Evolutionary conservation across 2,329 filamentous ascomycete genomes (phyloP), one percentile per base, ranked within the genome.

Genomic region (Cercospora sesami): DNA sequence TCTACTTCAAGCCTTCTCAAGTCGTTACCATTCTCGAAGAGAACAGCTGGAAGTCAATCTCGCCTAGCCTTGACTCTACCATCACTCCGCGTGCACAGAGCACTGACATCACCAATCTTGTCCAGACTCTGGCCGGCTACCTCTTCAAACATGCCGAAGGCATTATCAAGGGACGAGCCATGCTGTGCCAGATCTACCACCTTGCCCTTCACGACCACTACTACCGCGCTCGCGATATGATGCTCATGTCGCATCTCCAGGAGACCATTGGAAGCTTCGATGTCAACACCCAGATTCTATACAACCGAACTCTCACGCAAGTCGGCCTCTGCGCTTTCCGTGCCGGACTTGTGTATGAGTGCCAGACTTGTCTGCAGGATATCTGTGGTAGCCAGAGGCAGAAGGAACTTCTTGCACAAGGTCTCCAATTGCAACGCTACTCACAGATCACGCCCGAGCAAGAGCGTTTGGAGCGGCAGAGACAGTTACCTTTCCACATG

Each of bases 111-210:
- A 83, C 87, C 69, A 84, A 86, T 63, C 88, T 99, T 57, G 90
- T 99, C 76, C 90, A 93, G 79, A 89, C 90, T 39, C 90, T 99
- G 63, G 97, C 93, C 88, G 93, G 91, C 80, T 97, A 97, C 81
- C 90, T 99, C 55, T 99, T 98, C 86, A 86, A 88, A 80, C 86
- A 97, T 84, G 96, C 93, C 80, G 94, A 97, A 78, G 94, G 94
- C 74, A 98, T 99, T 76, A 94, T 97, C 77, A 91, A 94, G 73
- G 96, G 94, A 68, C 90, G 95, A 68, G 94, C 95, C 57, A 98
- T 99, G 94, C 87, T 99, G 70, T 97, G 93, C 86, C 93, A 98
- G 83, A 95, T 99, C 71, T 99, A 99, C 85, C 97, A 97, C 89
- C 86, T 97, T 75, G 95, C 95, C 61, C 87, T 99, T 63, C 95